Base-by-base conservation (phyloP, 345 rosid species). In the Eucalyptus globulus region DNA sequence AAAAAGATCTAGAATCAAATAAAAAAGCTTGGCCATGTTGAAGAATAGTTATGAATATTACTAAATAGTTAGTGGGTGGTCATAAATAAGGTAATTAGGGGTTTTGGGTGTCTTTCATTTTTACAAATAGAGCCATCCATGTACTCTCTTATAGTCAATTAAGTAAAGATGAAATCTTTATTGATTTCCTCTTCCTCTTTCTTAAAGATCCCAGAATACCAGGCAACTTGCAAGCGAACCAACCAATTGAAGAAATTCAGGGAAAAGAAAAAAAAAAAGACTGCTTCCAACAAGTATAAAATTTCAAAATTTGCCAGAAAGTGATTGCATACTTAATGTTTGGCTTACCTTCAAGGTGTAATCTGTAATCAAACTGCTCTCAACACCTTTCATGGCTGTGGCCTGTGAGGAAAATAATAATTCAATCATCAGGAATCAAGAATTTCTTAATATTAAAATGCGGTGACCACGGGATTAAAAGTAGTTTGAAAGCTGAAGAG, bases 341-440 rank as follows among this genome's bases (percentile, higher is more conserved):
- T 15, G 45, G 81, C 90, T 21, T 94, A 97, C 99, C 89, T 95
- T 97, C 87, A 97, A 95, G 56, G 97, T 97, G 89, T 97, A 97
- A 88, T 97, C 99, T 29, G 98, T 97, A 51, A 95, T 94, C 21
- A 97, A 95, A 91, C 95, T 97, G 93, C 96, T 95, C 89, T 95
- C 96, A 44, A 94, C 92, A 88, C 98, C 95, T 87, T 91, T 89
- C 92, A 95, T 92, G 16, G 99, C 95, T 11, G 97, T 94, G 81
- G 99, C 98, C 97, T 95, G 91, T 22, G 27, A 76, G 47, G 43
- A 26, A 21, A 37, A 37, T 40, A 11, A 76, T 21, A 22, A 76
- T 76, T 11, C 83, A 3, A 76, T 76, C 83, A 76, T 76, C 27
- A 76, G 43, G 16, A 87, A 88, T 44, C 15, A 40, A 26, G 3